Evolutionary conservation across 2,329 filamentous ascomycete species (phyloP).

Genomic region (Chaetothyriales sp.): DNA sequence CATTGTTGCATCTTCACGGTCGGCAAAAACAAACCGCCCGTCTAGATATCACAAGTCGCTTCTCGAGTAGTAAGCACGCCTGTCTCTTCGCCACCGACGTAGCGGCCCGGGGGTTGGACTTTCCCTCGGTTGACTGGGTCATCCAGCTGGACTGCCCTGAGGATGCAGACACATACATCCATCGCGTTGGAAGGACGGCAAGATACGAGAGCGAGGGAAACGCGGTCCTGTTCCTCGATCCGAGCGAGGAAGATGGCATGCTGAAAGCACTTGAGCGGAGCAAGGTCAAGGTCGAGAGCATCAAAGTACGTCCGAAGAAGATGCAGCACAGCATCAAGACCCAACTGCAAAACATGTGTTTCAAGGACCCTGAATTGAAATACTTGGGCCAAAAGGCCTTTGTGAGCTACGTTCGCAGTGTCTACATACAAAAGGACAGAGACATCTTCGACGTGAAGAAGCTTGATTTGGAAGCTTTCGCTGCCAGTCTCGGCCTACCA

Average conservation of each 20-base stretch:
- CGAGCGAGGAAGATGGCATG: constrained; percentile 88
- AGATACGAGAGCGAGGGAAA: constrained; percentile 77
- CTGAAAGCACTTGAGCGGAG: constrained; percentile 69
- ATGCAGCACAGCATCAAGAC: constrained; percentile 65
- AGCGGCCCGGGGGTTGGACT: constrained; percentile 84
- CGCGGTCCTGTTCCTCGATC: constrained; percentile 82
- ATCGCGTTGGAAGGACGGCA: constrained; percentile 88
- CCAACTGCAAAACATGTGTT: constrained; percentile 86
- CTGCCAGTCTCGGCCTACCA: constrained; percentile 71
- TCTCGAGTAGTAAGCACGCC: constrained; percentile 64
- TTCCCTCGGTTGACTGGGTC: constrained; percentile 94
- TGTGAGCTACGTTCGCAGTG: constrained; percentile 70
- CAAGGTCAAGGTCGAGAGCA: constrained; percentile 75
- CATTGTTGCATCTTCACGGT: constrained; percentile 82
- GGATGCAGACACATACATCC: constrained; percentile 94
- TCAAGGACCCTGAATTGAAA: constrained; percentile 85
- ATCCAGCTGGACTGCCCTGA: constrained; percentile 97
- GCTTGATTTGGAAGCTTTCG: constrained; percentile 73
- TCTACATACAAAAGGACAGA: constrained; percentile 83
- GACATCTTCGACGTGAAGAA: constrained; percentile 75
- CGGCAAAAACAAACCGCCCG: constrained; percentile 84
- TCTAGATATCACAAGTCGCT: constrained; percentile 73
- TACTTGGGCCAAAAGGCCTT: constrained; percentile 95
- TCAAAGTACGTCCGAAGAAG: constrained; percentile 80
- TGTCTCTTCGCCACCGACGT: constrained; percentile 95